A percentile compares a stretch with the other conserved stretches of the same genome.
These are phyloP conservation scores for Colletotrichum destructivum DNA, from an alignment of 2,329 filamentous ascomycete species.

Conservation along the genomic window DNA sequence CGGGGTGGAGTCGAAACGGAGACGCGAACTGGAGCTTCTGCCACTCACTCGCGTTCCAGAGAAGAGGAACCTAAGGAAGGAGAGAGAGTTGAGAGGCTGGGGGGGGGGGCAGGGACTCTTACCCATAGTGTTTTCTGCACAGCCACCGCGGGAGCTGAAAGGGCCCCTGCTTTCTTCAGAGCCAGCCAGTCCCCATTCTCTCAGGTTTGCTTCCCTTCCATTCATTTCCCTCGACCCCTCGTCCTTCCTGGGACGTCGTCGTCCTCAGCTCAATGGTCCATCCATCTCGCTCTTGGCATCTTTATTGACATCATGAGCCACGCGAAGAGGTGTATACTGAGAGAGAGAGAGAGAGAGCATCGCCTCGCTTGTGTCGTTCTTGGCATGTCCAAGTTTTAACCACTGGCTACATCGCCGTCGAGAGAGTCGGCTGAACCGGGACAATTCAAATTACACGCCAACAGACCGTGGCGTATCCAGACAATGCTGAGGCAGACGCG, in stretches of 20 bases:
- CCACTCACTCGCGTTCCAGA: neutral
- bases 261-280: neutral
- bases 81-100: slow-evolving; percentile 23
- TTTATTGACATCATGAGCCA: slow-evolving; percentile 16
- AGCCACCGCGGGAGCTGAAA: slow-evolving; percentile 41
- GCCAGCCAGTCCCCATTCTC: slow-evolving; percentile 21
- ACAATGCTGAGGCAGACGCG: slow-evolving; percentile 19
- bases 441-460: slow-evolving; percentile 15
- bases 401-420: neutral
- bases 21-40: neutral
- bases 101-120: slow-evolving; percentile 17
- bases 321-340: neutral
- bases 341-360: neutral
- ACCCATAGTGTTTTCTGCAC: slow-evolving; percentile 19
- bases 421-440: slow-evolving; percentile 17
- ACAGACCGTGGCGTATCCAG: slow-evolving; percentile 31
- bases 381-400: neutral
- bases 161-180: slow-evolving; percentile 13
- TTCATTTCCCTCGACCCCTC: slow-evolving; percentile 22
- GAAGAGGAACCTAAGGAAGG: neutral
- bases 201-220: slow-evolving; percentile 39
- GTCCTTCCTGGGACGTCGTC: slow-evolving; percentile 2
- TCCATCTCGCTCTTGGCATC: slow-evolving; percentile 5
- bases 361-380: neutral
- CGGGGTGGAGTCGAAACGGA: neutral